Conservation (phyloP, 768 basidiomycete species). For the Mycena galericulata region DNA sequence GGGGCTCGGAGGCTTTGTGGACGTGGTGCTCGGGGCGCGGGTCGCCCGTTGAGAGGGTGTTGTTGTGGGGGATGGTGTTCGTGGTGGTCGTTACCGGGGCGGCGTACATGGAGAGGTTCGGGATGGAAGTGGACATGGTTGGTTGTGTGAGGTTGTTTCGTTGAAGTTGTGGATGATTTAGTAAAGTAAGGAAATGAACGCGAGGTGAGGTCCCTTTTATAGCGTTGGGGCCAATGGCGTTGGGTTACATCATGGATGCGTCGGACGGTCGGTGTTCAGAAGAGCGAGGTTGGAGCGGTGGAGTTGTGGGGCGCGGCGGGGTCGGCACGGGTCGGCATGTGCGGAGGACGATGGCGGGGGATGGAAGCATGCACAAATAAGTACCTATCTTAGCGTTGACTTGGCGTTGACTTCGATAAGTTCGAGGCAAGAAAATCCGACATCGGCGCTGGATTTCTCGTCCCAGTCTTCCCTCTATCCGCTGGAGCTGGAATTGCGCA, state of each 20-base stretch:
- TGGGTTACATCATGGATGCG: conserved; percentile 26
- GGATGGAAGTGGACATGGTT: no score
- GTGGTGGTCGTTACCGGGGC: not conserved
- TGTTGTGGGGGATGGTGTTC: conserved; percentile 21
- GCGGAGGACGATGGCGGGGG: not conserved
- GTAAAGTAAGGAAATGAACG: no score
- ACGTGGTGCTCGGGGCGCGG: conserved; percentile 54
- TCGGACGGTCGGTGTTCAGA: not conserved
- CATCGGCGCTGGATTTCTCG: no score
- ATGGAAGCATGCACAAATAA: not conserved
- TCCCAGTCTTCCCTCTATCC: no score
- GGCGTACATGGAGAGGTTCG: no score
- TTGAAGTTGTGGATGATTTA: no score
- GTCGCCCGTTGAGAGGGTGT: not conserved
- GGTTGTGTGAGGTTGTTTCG: no score
- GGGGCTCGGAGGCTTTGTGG: conserved; percentile 61
- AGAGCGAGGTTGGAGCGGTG: not conserved
- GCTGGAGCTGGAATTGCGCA: no score
- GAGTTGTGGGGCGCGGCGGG: conserved; percentile 5
- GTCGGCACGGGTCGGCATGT: not conserved
- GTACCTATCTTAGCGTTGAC: no score
- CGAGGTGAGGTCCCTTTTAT: conserved; percentile 8
- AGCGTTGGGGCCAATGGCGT: not conserved
- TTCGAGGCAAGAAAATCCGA: no score
- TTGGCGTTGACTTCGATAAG: no score